Evolutionary conservation across 2,329 filamentous ascomycete genomes (phyloP).

Genomic region (Calonectria naviculata): DNA sequence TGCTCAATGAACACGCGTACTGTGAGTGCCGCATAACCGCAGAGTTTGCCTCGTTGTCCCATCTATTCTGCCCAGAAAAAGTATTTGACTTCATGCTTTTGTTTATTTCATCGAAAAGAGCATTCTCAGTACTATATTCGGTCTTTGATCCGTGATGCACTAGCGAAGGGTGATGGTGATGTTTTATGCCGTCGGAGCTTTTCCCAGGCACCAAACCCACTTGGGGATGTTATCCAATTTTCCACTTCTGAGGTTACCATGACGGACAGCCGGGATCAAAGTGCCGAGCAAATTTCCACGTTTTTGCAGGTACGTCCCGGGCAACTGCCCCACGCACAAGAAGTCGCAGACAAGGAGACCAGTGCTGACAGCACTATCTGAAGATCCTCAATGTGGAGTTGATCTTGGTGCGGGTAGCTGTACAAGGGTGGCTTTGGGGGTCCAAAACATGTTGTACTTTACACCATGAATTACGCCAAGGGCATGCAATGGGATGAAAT

Average conservation of each 20-base stretch:
- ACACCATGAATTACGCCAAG: background rate
- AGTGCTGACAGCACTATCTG: background rate
- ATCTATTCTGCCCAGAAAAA: background rate
- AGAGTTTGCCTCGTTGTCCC: background rate
- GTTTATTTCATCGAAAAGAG: background rate
- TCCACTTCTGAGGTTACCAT: background rate
- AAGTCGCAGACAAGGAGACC: background rate
- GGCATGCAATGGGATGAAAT: background rate
- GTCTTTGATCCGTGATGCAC: background rate
- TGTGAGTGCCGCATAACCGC: background rate
- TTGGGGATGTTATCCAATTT: background rate
- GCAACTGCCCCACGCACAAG: background rate
- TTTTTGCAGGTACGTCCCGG: background rate
- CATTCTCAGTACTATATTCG: background rate
- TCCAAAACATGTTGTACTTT: background rate
- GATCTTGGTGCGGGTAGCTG: too few relatives aligned
- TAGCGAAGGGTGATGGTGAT: background rate
- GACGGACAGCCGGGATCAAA: background rate
- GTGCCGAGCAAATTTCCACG: background rate
- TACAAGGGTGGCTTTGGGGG: too few relatives aligned
- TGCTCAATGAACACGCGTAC: background rate
- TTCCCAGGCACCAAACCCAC: background rate
- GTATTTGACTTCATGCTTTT: background rate
- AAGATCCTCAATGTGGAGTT: background rate
- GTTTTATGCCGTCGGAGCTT: background rate